These are phyloP conservation scores for Ceratopteris richardii DNA, from an alignment of 75 land plant species.

Conservation along the genomic window DNA sequence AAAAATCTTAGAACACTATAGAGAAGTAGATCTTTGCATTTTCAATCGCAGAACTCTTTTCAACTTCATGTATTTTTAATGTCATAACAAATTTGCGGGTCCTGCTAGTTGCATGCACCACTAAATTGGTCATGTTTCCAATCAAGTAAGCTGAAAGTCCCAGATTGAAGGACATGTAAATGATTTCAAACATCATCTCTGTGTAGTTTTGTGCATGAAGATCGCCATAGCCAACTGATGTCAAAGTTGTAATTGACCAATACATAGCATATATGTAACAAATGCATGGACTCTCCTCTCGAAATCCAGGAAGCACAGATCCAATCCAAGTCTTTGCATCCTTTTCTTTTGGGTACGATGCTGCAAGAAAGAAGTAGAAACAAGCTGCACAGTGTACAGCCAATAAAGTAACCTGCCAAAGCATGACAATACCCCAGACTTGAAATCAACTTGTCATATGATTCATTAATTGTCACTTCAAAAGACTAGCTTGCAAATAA, in stretches of 20 bases:
- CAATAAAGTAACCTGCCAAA: constrained; percentile 59
- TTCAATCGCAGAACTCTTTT: no score
- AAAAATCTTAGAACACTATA: neutral
- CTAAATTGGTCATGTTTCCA: constrained; percentile 84
- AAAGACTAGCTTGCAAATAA: no score
- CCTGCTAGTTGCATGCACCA: constrained; percentile 57
- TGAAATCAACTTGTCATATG: no score
- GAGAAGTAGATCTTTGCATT: no score
- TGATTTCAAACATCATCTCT: constrained; percentile 55
- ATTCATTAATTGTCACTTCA: no score
- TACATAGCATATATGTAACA: constrained; percentile 53
- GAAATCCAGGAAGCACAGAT: constrained; percentile 25
- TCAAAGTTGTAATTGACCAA: constrained; percentile 67
- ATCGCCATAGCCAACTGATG: constrained; percentile 75
- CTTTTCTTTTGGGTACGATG: constrained; percentile 20
- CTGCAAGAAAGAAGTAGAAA: constrained; percentile 48
- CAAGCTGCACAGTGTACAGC: constrained; percentile 61
- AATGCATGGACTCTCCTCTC: constrained; percentile 28
- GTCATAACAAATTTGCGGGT: constrained; percentile 63
- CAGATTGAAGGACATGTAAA: constrained; percentile 63
- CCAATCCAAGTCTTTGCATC: constrained; percentile 56
- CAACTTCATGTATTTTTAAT: no score
- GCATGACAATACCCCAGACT: no score
- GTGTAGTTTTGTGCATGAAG: constrained; percentile 54
- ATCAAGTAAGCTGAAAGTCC: constrained; percentile 62